Evolutionary conservation across 2,329 filamentous ascomycete genomes (phyloP), one percentile per base, ranked within the genome.

Genomic region (Berkeleyomyces rouxiae): DNA sequence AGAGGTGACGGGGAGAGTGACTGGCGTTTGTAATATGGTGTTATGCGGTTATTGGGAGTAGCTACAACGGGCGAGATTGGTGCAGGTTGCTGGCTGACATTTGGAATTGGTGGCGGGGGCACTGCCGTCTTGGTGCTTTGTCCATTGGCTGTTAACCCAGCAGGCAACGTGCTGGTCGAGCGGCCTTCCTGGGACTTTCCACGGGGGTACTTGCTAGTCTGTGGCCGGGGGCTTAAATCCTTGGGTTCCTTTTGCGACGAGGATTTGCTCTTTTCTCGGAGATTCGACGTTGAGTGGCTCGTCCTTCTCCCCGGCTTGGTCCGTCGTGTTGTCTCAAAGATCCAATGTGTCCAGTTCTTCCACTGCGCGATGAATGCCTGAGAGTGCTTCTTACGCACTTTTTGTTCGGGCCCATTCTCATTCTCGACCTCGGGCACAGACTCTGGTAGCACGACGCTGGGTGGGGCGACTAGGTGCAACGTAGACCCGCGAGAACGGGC

Each of bases 1-100:
- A 96, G 73, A 0, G 93, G 92, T 2, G 85, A 86, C 0, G 93
- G 93, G 0, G 90, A 95, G 7, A 95, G 75, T 0, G 90, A 96
- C 65, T 90, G 87, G 13, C 90, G 82, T 69, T 86, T 86, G 69
- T 84, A 82, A n/a, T 61, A 63, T 13, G 66, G 60, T 3, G 60
- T 63, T 13, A 61, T 63, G 16, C 64, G 64, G 9, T 63, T 58
- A 39, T 47, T 62, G 3, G 55, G 63, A 37, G 63, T 64, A 6
- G 57, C 39, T 40, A 61, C 55, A 1, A 58, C n/a, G 7, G 63
- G 63, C 13, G 63, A 64, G 16, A 62, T 51, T 31, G 63, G 63
- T 1, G 42, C 39, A 3, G 59, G 58, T 16, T 64, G 62, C 33
- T 59, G 53, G 37, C 58, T 44, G 6, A 53, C 13, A 16, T 58